These are phyloP conservation scores for Paracoccidioides lutzii DNA, from an alignment of 2,329 filamentous ascomycete genomes.

Conservation along the genomic window DNA sequence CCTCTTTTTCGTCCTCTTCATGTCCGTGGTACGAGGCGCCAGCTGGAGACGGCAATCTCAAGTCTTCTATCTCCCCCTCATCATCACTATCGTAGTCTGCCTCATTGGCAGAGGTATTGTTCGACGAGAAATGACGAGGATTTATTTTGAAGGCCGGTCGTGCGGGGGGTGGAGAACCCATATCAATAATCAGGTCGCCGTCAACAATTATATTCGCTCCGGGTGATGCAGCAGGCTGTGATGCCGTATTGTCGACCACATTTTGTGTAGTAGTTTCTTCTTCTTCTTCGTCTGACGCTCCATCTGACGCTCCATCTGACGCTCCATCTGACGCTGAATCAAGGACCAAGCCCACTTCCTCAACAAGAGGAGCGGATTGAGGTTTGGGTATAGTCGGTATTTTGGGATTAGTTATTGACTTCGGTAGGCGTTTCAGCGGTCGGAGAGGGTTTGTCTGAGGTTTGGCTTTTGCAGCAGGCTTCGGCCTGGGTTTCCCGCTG, in stretches of 20 bases:
- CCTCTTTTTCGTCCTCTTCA: slow-evolving; percentile 11
- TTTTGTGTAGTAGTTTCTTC: slow-evolving; percentile 15
- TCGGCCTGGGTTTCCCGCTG: slow-evolving; percentile 16
- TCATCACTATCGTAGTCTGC: slow-evolving; percentile 22
- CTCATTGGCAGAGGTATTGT: slow-evolving; percentile 26
- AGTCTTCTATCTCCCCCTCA: slow-evolving; percentile 30
- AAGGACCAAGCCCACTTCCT: slow-evolving; percentile 15
- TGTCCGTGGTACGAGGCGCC: slow-evolving; percentile 12
- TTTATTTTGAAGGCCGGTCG: slow-evolving; percentile 28
- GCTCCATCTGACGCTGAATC: slow-evolving; percentile 15
- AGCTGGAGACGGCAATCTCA: slow-evolving; percentile 27
- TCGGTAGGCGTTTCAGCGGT: slow-evolving; percentile 16
- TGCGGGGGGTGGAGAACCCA: slow-evolving; percentile 34
- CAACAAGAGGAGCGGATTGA: slow-evolving; percentile 14
- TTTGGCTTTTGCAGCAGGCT: slow-evolving; percentile 12
- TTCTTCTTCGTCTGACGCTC: slow-evolving; percentile 16
- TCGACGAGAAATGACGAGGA: slow-evolving; percentile 30
- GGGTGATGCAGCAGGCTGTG: slow-evolving; percentile 22
- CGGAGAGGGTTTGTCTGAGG: slow-evolving; percentile 23
- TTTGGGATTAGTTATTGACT: slow-evolving; percentile 13
- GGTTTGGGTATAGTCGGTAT: slow-evolving; percentile 15
- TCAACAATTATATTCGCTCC: slow-evolving; percentile 35
- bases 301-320: slow-evolving; percentile 8
- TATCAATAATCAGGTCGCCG: slow-evolving; percentile 36
- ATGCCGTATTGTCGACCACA: slow-evolving; percentile 18